Evolutionary conservation across 129 eudicot species (phyloP), one percentile per base, ranked within the genome.

Genomic region (Artemisia annua): DNA sequence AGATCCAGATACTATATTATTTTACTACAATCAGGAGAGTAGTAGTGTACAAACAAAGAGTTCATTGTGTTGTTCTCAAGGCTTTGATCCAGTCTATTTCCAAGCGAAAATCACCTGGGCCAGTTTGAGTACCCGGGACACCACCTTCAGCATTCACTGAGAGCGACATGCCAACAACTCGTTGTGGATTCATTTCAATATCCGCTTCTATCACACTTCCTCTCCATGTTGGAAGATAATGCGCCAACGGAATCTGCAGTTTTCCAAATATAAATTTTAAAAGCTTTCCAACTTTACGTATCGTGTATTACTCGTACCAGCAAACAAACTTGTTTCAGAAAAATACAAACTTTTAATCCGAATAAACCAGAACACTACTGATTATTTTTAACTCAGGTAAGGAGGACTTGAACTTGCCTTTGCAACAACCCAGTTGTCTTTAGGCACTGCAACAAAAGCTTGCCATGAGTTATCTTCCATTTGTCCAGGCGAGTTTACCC

Each of bases 401-500:
- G 51, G 75, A 14, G 48, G 66, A 39, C 39, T 48, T 15, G 17
- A 32, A 84, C 89, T 76, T 83, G 72, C 98, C 92, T 94, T 90
- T 1, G 96, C 97, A 76, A 94, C 88, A 81, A 87, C 88, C 98
- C 98, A 90, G 67, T 84, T 75, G 77, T 85, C 91, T 79, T 79
- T 83, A 49, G 96, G 98, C 72, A 87, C 96, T 75, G 60, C 79
- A 35, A 90, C 87, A 80, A 94, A 94, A 39, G 98, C 93, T 83
- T 94, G 98, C 98, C 97, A 94, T 55, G 97, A 90, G 78, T 94
- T 90, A 82, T 94, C 98, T 83, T 94, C 98, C 80, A 85, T 78
- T 78, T 94, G 98, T 67, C 96, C 98, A 24, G 97, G 93, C 4
- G 92, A 86, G 73, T 94, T 94, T 20, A 94, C 97, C 98, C 98